Evolutionary conservation across 176 grass and related monocot genomes (phyloP).

Genomic region (Pontederia paniculata): DNA sequence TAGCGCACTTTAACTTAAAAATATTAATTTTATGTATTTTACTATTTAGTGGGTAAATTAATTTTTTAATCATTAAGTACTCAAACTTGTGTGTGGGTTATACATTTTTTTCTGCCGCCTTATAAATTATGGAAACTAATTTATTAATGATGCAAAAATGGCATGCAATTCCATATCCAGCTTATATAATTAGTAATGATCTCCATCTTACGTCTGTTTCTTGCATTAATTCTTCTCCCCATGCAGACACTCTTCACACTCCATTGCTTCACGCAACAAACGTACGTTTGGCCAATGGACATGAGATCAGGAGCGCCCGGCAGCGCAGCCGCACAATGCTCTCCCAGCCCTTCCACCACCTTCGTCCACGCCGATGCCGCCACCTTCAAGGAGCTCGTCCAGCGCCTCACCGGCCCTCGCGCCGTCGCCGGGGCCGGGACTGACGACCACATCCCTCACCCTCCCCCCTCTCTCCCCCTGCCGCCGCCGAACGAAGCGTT

Average conservation of each 20-base stretch:
- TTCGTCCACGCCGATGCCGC: constrained; percentile 35
- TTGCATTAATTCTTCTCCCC: not conserved
- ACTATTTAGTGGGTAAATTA: no score
- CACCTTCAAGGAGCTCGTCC: constrained; percentile 46
- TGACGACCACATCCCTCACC: constrained; percentile 8
- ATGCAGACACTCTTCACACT: not conserved
- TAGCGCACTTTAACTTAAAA: no score
- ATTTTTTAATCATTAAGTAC: no score
- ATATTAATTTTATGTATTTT: no score
- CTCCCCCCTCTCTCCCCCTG: not conserved
- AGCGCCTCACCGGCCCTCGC: constrained; percentile 37
- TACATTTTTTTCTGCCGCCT: no score
- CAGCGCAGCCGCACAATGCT: not conserved
- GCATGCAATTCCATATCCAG: no score
- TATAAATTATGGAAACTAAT: no score
- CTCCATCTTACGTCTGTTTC: no score
- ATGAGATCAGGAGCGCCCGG: constrained; percentile 20
- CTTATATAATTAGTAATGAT: no score
- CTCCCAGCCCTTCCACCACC: constrained; percentile 24
- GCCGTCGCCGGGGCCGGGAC: not conserved
- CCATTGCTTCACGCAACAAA: constrained; percentile 37
- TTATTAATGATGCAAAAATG: no score
- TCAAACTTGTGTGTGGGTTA: no score
- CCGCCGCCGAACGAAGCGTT: not conserved
- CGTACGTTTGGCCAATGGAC: not conserved